phyloP scores from a whole-genome alignment of 495 filamentous ascomycete genomes.

The Viridothelium virens region DNA sequence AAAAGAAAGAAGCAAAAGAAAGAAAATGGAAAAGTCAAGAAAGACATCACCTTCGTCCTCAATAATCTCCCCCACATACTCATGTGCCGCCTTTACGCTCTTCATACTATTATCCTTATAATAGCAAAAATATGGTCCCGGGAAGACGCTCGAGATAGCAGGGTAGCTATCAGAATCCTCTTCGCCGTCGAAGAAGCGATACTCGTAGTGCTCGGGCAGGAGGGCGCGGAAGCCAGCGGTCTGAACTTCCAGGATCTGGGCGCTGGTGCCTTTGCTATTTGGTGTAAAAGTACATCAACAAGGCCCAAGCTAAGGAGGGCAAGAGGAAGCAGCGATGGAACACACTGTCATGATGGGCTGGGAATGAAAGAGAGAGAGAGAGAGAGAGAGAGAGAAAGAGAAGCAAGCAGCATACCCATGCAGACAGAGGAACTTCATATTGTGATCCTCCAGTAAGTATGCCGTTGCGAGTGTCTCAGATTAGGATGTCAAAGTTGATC shows the following conservation, averaged over 20 bases:
- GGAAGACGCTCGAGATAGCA: conserved; percentile 7
- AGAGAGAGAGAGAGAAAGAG: neutral
- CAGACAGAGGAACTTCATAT: conserved; percentile 10
- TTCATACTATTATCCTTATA: conserved; percentile 10
- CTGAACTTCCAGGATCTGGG: conserved; percentile 2
- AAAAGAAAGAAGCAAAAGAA: neutral
- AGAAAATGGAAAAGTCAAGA: neutral
- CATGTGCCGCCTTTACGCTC: conserved; percentile 8
- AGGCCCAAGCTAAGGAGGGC: neutral
- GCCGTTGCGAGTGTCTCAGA: neutral
- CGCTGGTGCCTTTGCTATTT: conserved; percentile 11
- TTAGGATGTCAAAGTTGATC: neutral
- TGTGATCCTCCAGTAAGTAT: conserved; percentile 6
- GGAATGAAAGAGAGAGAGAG: neutral
- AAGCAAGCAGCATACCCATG: conserved; percentile 10
- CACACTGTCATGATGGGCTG: neutral
- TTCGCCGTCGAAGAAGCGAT: conserved; percentile 10
- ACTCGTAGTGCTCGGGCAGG: conserved; percentile 13
- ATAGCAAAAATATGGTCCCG: conserved; percentile 11
- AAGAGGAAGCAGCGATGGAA: neutral
- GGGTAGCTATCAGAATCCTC: conserved; percentile 8
- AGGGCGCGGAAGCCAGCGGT: conserved; percentile 10
- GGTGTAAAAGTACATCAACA: neutral
- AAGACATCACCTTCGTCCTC: conserved; percentile 10
- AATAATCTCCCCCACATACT: conserved; percentile 6